These are phyloP conservation scores for Lactarius sp. DNA, from an alignment of 768 basidiomycete genomes.

Conservation along the genomic window DNA sequence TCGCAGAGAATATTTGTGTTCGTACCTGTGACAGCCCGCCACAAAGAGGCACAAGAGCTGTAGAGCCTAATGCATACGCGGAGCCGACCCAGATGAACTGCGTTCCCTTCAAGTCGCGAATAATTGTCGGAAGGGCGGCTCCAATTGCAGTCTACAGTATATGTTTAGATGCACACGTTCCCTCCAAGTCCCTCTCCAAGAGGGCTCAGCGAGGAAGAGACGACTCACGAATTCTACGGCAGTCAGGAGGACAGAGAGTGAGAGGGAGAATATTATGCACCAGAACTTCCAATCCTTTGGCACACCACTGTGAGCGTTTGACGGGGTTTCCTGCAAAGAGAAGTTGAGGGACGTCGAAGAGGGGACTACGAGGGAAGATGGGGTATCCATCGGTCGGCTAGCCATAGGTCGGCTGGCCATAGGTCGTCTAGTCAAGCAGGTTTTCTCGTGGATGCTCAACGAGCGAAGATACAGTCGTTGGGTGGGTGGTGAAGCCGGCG, in stretches of 20 bases:
- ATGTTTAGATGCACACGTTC: not conserved
- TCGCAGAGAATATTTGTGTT: not conserved
- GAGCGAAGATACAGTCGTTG: too few species aligned
- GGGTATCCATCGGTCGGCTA: not conserved
- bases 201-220: not conserved
- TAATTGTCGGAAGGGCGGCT: slow-evolving; percentile 32
- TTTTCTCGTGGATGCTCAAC: too few species aligned
- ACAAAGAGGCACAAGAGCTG: slow-evolving; percentile 30
- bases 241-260: slow-evolving; percentile 11
- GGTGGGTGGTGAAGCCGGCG: too few species aligned
- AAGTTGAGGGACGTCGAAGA: not conserved
- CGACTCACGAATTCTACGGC: slow-evolving; percentile 18
- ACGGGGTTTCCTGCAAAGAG: not conserved
- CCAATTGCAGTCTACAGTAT: slow-evolving; percentile 16
- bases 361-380: not conserved
- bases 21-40: slow-evolving; percentile 27
- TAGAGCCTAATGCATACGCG: not conserved
- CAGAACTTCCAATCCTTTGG: slow-evolving; percentile 25
- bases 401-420: too few species aligned
- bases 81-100: slow-evolving; percentile 29
- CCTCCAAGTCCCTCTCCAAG: not conserved
- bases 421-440: too few species aligned
- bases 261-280: slow-evolving; percentile 23
- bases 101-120: not conserved
- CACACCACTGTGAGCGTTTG: not conserved